Conservation (phyloP, 768 basidiomycete genomes). For the Pulveroboletus sp. region DNA sequence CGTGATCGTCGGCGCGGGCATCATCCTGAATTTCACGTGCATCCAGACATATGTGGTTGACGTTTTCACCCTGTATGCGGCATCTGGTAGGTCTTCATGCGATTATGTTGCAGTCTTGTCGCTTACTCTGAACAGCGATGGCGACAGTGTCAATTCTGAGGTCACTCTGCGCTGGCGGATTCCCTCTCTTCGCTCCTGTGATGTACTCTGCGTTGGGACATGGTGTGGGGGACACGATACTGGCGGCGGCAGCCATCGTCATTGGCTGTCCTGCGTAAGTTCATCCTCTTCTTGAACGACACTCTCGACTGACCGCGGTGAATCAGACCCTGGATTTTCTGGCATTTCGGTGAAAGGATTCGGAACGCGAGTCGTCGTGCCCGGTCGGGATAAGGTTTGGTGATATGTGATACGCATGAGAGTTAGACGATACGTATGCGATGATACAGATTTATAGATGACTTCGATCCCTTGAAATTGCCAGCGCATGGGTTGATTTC, state of each 20-base stretch:
- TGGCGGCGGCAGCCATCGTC: slow-evolving; percentile 51
- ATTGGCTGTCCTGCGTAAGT: slow-evolving; percentile 39
- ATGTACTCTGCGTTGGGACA: slow-evolving; percentile 66
- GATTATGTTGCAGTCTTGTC: background rate
- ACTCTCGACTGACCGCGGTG: slow-evolving; percentile 27
- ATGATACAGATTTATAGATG: too few relatives aligned
- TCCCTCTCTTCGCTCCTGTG: slow-evolving; percentile 69
- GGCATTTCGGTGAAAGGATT: slow-evolving; percentile 36
- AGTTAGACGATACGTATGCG: too few relatives aligned
- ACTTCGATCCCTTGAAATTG: too few relatives aligned
- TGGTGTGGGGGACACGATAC: slow-evolving; percentile 64
- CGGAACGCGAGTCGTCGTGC: slow-evolving; percentile 47
- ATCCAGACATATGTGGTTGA: slow-evolving; percentile 70
- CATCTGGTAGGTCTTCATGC: too few relatives aligned
- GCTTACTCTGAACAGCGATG: slow-evolving; percentile 40
- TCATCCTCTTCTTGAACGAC: background rate
- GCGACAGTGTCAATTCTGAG: slow-evolving; percentile 63
- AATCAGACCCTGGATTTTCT: slow-evolving; percentile 41
- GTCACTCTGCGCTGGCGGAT: slow-evolving; percentile 66
- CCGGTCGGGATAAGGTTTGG: too few relatives aligned
- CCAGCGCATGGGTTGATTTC: too few relatives aligned
- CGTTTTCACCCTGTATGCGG: slow-evolving; percentile 50
- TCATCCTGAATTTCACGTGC: slow-evolving; percentile 56
- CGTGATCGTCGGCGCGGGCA: slow-evolving; percentile 49
- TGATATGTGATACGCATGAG: too few relatives aligned